Evolutionary conservation across 306 rosid species (phyloP).

Genomic region (Quercus berberidifolia): DNA sequence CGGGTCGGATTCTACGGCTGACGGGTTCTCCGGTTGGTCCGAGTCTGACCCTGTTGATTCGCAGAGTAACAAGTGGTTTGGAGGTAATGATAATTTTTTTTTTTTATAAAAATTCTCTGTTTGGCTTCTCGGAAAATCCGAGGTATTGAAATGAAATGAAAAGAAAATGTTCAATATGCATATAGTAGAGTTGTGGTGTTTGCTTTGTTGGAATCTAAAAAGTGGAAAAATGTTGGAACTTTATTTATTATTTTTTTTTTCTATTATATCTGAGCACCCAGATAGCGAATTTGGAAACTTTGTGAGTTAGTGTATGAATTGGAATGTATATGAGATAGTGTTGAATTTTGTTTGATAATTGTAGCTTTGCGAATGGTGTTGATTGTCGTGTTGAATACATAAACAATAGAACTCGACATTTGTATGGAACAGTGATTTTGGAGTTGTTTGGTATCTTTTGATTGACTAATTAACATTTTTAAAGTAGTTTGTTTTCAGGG

Average conservation of each 20-base stretch:
- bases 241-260: background rate
- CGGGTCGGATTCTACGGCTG: conserved; percentile 35
- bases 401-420: background rate
- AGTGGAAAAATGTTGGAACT: background rate
- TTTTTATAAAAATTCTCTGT: too few relatives aligned
- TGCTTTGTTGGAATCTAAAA: background rate
- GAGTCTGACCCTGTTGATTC: conserved; percentile 5
- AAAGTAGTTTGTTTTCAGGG: conserved; percentile 85
- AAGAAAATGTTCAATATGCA: background rate
- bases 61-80: conserved; percentile 40
- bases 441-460: background rate
- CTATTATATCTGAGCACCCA: background rate
- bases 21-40: conserved; percentile 84
- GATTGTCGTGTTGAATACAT: background rate
- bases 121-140: conserved; percentile 1
- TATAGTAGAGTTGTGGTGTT: background rate
- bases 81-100: conserved; percentile 51
- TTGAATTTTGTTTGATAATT: background rate
- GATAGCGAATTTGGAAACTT: background rate
- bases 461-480: conserved; percentile 41
- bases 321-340: background rate
- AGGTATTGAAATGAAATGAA: background rate
- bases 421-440: background rate
- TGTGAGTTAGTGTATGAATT: background rate
- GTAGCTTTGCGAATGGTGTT: background rate